These are phyloP conservation scores for Ceratocystis papillata DNA, from an alignment of 2,329 filamentous ascomycete species.

Conservation along the genomic window DNA sequence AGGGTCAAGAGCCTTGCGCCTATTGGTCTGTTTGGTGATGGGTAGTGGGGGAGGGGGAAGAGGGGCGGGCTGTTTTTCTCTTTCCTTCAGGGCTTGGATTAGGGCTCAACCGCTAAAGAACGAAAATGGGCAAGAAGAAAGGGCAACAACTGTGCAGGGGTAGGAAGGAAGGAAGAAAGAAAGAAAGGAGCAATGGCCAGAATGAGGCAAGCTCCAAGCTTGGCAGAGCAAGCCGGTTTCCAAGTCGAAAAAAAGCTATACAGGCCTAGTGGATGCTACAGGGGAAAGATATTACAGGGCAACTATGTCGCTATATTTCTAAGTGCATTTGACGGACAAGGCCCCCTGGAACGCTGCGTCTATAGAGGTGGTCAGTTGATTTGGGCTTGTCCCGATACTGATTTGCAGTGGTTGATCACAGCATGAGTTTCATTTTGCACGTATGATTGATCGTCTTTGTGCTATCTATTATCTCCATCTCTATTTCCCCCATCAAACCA, in stretches of 20 bases:
- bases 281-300: too few relatives aligned
- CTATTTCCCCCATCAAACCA: background rate
- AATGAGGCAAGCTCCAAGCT: constrained; percentile 15
- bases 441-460: background rate
- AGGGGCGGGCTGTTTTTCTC: background rate
- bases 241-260: too few relatives aligned
- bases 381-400: constrained; percentile 10
- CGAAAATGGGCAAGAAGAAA: background rate
- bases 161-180: background rate
- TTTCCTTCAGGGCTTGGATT: background rate
- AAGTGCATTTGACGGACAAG: too few relatives aligned
- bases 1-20: background rate
- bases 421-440: background rate
- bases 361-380: too few relatives aligned
- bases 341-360: background rate
- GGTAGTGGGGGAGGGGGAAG: background rate
- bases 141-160: too few relatives aligned
- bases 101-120: background rate
- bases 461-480: background rate
- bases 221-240: background rate
- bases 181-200: constrained; percentile 15
- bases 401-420: background rate
- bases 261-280: too few relatives aligned
- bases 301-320: too few relatives aligned
- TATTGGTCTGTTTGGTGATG: background rate